phyloP scores from a whole-genome alignment of 345 rosid species.

The Arabidopsis suecica region DNA sequence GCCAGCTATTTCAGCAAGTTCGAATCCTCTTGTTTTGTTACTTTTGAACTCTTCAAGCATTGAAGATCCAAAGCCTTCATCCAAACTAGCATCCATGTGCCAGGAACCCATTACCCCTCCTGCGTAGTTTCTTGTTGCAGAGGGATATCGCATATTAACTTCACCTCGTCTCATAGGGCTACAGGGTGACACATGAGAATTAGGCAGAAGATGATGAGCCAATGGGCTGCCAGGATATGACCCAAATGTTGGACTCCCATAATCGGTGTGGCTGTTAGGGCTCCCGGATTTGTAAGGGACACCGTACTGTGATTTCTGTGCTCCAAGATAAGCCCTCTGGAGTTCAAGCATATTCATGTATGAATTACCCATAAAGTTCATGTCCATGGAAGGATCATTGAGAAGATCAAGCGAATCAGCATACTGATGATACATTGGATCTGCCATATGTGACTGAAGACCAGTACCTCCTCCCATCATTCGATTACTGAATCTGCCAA shows the following conservation, averaged over 20 bases:
- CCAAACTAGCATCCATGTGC: conserved; percentile 60
- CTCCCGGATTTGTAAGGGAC: conserved; percentile 58
- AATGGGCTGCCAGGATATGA: conserved; percentile 71
- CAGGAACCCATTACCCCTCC: conserved; percentile 66
- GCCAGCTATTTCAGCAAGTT: conserved; percentile 70
- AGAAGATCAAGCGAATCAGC: conserved; percentile 56
- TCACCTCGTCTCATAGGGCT: conserved; percentile 67
- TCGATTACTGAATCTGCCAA: conserved; percentile 53
- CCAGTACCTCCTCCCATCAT: conserved; percentile 55
- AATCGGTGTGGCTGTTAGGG: conserved; percentile 64
- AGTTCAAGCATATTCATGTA: conserved; percentile 64
- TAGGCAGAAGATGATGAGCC: conserved; percentile 61
- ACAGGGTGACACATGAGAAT: conserved; percentile 59
- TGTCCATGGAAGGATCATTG: conserved; percentile 55
- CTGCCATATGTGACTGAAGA: conserved; percentile 59
- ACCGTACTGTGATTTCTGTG: conserved; percentile 69
- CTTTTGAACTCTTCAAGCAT: conserved; percentile 77
- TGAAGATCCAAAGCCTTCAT: conserved; percentile 62
- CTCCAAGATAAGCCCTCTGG: conserved; percentile 71
- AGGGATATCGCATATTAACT: conserved; percentile 54
- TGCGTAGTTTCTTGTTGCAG: conserved; percentile 57
- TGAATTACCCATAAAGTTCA: conserved; percentile 56
- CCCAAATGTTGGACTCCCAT: conserved; percentile 62
- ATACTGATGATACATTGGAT: conserved; percentile 75
- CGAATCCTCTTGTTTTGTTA: conserved; percentile 67